phyloP scores from a whole-genome alignment of 148 eudicot species.

The Nepenthes mirabilis region DNA sequence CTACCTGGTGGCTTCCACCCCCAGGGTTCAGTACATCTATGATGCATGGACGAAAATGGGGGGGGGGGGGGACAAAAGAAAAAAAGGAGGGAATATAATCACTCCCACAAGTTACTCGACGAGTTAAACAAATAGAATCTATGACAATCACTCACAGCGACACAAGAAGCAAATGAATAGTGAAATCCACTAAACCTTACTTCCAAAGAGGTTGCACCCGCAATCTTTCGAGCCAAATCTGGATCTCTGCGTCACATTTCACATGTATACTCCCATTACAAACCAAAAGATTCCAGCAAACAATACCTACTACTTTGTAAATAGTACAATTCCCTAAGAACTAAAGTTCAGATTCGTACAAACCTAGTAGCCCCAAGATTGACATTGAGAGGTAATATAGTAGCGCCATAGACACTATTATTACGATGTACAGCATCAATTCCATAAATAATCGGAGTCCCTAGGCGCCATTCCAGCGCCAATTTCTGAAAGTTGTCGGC shows the following conservation, averaged over 20 bases:
- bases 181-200: conserved; percentile 66
- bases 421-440: conserved; percentile 81
- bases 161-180: conserved; percentile 69
- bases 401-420: conserved; percentile 65
- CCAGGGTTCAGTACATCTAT: too few species aligned
- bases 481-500: conserved; percentile 54
- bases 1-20: too few species aligned
- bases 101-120: too few species aligned
- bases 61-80: background rate
- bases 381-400: conserved; percentile 77
- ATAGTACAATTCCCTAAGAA: background rate
- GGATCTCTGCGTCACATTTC: conserved; percentile 42
- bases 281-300: background rate
- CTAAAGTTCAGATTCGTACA: background rate
- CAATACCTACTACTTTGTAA: background rate
- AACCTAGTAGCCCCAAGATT: conserved; percentile 90
- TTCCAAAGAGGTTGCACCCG: conserved; percentile 80
- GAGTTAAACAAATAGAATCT: background rate
- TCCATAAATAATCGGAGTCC: conserved; percentile 75
- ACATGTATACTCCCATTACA: background rate
- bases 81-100: background rate
- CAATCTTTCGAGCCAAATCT: conserved; percentile 62
- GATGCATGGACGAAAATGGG: too few species aligned
- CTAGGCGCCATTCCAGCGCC: conserved; percentile 62
- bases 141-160: conserved; percentile 48